Evolutionary conservation across 768 basidiomycete species (phyloP).

Genomic region (Boletus bicolor): DNA sequence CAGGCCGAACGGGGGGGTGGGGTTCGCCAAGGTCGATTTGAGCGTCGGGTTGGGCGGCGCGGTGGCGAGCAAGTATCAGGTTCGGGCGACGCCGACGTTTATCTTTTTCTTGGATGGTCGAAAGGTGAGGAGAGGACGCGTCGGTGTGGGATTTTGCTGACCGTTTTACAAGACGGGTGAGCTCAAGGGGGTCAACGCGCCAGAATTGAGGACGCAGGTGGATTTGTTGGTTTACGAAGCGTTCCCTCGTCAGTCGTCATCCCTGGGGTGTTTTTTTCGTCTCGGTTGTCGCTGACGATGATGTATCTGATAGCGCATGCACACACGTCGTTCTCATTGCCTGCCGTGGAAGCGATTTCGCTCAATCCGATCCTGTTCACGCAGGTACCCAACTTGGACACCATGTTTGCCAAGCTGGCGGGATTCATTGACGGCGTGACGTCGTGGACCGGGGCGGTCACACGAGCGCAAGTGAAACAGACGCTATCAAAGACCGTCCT

Average conservation of each 20-base stretch:
- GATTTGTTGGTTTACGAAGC: constrained; percentile 73
- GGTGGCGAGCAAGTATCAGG: constrained; percentile 60
- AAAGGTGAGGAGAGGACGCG: constrained; percentile 46
- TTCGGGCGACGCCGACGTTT: constrained; percentile 85
- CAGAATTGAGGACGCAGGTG: constrained; percentile 69
- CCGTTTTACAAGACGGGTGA: constrained; percentile 52
- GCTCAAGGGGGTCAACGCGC: constrained; percentile 66
- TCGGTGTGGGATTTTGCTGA: neutral
- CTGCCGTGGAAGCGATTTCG: constrained; percentile 58
- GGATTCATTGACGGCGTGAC: constrained; percentile 56
- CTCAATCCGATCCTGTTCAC: constrained; percentile 74
- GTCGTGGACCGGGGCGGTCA: constrained; percentile 32
- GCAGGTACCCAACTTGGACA: constrained; percentile 67
- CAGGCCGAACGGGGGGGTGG: constrained; percentile 46
- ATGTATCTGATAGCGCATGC: constrained; percentile 60
- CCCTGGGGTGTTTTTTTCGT: neutral
- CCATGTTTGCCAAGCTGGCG: constrained; percentile 56
- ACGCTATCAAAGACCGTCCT: constrained; percentile 46
- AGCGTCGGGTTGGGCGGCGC: constrained; percentile 59
- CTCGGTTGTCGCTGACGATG: neutral
- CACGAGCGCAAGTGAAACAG: constrained; percentile 43
- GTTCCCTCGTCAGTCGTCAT: constrained; percentile 64
- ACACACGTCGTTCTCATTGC: constrained; percentile 59
- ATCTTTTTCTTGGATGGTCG: constrained; percentile 78
- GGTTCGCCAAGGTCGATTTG: constrained; percentile 84